Evolutionary conservation across 257 asterid genomes (phyloP), one percentile per base, ranked within the genome.

Genomic region (Knoxia roxburghii): DNA sequence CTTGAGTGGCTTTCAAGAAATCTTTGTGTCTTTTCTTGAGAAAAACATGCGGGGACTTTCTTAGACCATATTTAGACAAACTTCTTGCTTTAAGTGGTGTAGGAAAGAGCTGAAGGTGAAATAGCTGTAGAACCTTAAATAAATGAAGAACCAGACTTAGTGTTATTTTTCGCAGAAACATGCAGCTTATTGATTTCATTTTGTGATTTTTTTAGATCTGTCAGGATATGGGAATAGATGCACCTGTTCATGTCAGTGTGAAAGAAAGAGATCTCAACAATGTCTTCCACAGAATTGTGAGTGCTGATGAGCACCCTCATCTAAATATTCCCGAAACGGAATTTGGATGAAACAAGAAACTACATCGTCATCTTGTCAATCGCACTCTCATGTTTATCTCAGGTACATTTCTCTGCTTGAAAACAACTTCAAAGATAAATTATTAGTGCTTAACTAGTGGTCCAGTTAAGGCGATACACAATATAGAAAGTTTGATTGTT

Each of bases 251-350:
- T 61, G 68, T 93, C 45, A 90, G 97, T 69, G 87, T 81, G 71
- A 90, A 88, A 81, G 95, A 90, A 70, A 76, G 92, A 77, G 95
- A 93, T 75, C 70, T 87, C 68, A 87, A 86, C 78, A 85, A 78
- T 51, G 88, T 93, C 46, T 93, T 90, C 75, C 82, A 84, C 54
- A 88, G 90, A 82, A 87, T 93, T 73, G 76, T 90, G 69, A 80
- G 67, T 52, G 95, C 95, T 45, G 99, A 96, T 37, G 95, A 86
- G 79, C 86, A 73, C 60, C 99, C 97, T 66, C 92, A 93, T 81
- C 75, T 88, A 70, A 81, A 87, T 69, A 77, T 90, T 78, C 99
- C 99, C 7, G 97, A 93, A 84, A 93, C 97, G 71, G 91, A 83
- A 65, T 43, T 72, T 61, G 95, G 97, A 4, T 92, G 95, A 58